Percentiles rank a stretch among this genome's conserved stretches.
Evolutionary conservation across 2,329 filamentous ascomycete genomes (phyloP).

Genomic region (Sordariomycetes sp.): DNA sequence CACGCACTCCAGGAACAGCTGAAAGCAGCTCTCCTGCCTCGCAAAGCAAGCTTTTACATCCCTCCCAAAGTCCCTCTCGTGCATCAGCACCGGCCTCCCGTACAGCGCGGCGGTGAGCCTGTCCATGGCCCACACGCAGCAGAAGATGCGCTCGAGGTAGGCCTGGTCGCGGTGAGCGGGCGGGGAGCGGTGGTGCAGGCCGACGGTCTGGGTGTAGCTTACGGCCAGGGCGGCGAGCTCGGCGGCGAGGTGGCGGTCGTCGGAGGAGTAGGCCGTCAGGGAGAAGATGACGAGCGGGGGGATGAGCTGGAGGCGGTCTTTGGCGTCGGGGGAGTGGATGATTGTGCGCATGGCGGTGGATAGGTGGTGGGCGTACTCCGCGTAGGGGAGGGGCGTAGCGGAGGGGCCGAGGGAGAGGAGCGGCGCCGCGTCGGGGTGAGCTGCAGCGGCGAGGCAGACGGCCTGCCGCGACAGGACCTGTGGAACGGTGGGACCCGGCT

Average conservation of each 20-base stretch:
- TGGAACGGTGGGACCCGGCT: neutral
- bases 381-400: conserved; percentile 1
- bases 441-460: conserved; percentile 1
- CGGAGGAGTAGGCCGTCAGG: conserved; percentile 7
- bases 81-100: conserved; percentile 4
- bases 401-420: neutral
- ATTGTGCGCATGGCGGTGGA: conserved; percentile 7
- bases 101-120: neutral
- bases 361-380: conserved; percentile 7
- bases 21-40: neutral
- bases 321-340: conserved; percentile 4
- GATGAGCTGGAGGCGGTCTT: conserved; percentile 9
- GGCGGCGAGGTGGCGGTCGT: conserved; percentile 8
- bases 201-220: conserved; percentile 1
- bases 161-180: neutral
- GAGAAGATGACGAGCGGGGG: conserved; percentile 20
- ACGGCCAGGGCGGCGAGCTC: conserved; percentile 6
- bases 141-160: conserved; percentile 3
- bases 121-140: conserved; percentile 4
- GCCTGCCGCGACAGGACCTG: conserved; percentile 1
- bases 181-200: neutral
- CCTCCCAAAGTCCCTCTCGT: conserved; percentile 3
- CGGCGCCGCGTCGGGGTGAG: neutral
- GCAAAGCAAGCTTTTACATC: neutral
- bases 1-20: conserved; percentile 1